Evolutionary conservation across 2,329 filamentous ascomycete genomes (phyloP).

Genomic region (Pseudogymnoascus pannorum): DNA sequence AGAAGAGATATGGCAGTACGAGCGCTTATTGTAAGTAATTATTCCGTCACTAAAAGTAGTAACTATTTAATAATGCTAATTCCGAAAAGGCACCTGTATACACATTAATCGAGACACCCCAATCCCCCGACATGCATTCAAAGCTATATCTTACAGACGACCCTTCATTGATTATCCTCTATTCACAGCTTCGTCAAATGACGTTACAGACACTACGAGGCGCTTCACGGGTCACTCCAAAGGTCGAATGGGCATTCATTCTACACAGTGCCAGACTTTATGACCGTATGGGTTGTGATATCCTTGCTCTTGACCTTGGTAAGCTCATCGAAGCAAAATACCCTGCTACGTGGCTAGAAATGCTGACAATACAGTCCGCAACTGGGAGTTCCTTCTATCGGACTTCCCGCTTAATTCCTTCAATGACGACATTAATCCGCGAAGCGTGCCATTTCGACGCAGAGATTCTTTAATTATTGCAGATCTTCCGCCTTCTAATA

Average conservation of each 20-base stretch:
- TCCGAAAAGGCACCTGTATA: constrained; percentile 63
- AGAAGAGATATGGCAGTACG: constrained; percentile 78
- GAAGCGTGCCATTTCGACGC: constrained; percentile 56
- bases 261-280: constrained; percentile 79
- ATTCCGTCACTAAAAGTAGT: background rate
- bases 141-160: constrained; percentile 85
- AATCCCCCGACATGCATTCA: constrained; percentile 62
- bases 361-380: constrained; percentile 48
- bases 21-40: constrained; percentile 61
- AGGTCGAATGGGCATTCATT: constrained; percentile 82
- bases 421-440: constrained; percentile 25
- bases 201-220: constrained; percentile 77
- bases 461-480: constrained; percentile 74
- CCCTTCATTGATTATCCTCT: constrained; percentile 79
- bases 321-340: constrained; percentile 28
- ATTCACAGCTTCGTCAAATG: constrained; percentile 75
- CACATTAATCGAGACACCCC: constrained; percentile 61
- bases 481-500: constrained; percentile 50
- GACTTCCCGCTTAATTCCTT: constrained; percentile 37
- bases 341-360: background rate
- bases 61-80: constrained; percentile 16
- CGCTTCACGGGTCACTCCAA: constrained; percentile 71
- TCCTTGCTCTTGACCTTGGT: constrained; percentile 80
- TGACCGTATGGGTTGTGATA: constrained; percentile 86
- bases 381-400: constrained; percentile 71